Base-by-base conservation (phyloP, 2,329 filamentous ascomycete species). In the Curvularia sp. region DNA sequence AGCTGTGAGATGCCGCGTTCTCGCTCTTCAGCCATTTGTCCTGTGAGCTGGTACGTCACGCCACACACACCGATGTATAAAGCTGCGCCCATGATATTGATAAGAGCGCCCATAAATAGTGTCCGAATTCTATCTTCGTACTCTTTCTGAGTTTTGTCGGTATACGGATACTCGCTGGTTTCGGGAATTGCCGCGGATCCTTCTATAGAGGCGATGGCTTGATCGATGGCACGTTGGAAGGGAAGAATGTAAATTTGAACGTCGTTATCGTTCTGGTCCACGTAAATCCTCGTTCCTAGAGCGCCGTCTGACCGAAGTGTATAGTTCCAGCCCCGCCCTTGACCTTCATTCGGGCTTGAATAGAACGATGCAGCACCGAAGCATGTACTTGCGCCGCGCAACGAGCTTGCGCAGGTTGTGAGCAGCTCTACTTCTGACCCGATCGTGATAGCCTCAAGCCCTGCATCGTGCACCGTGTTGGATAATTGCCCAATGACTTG, bases 1-100 rank as follows among this genome's bases (percentile, higher is more conserved):
- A 97, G 82, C 62, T 93, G 91, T 4, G 91, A 91, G 85, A 97
- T 95, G 57, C 93, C 93, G 15, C 87, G 82, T 79, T 97, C 93
- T 55, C 93, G 83, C 78, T 97, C 93, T 1, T 88, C 87, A 7
- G 93, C 93, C 74, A 96, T 89, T 68, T 93, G 87, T 8, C 93
- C 93, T 0, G 92, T 91, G 55, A 96, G 81, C 70, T 97, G 93
- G 74, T 97, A 97, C 36, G 89, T 89, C 25, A 97, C 85, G 53
- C 91, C 92, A 45, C 95, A 87, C 53, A 95, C 84, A 19, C 88
- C 89, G 49, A 93, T 86, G 68, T 96, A 87, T 71, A 96, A 92
- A 1, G 88, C 88, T 19, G 96, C 87, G 15, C 83, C 92, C 63
- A 97, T 82, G 63, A 92, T 91, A 66, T 89, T 87, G 69, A 91